Evolutionary conservation across 306 rosid species (phyloP).

Genomic region (Pterocarpus santalinus): DNA sequence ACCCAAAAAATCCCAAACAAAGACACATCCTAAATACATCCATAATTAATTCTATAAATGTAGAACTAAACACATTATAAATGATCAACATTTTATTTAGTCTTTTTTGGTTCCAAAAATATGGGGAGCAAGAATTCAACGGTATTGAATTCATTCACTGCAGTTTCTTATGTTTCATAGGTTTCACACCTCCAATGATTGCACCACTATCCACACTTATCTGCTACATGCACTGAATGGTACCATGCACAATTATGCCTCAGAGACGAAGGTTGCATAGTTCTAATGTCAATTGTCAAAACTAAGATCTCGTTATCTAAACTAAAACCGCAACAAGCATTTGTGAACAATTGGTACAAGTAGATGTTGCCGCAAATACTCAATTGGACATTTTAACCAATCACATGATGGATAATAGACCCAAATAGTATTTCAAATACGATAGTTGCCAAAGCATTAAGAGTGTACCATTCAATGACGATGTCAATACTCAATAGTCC

Average conservation of each 20-base stretch:
- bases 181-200: too few species aligned
- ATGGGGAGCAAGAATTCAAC: too few species aligned
- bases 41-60: too few species aligned
- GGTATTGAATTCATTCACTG: too few species aligned
- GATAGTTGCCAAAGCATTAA: constrained; percentile 22
- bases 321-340: background rate
- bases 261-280: constrained; percentile 3
- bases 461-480: background rate
- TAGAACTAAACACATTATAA: too few species aligned
- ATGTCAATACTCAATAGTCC: constrained; percentile 13
- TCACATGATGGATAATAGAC: background rate
- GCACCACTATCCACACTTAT: too few species aligned
- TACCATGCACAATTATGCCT: background rate
- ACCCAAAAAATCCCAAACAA: too few species aligned
- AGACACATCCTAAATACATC: too few species aligned
- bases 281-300: background rate
- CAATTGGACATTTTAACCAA: constrained; percentile 30
- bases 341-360: constrained; percentile 34
- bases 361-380: constrained; percentile 25
- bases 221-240: too few species aligned
- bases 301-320: background rate
- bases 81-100: too few species aligned
- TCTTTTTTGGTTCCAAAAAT: too few species aligned
- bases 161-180: too few species aligned
- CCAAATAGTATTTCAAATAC: constrained; percentile 4